Percentiles rank a stretch among this genome's conserved stretches.
Conservation (phyloP, 805 yeast species). For the Saturnispora zaruensis region DNA sequence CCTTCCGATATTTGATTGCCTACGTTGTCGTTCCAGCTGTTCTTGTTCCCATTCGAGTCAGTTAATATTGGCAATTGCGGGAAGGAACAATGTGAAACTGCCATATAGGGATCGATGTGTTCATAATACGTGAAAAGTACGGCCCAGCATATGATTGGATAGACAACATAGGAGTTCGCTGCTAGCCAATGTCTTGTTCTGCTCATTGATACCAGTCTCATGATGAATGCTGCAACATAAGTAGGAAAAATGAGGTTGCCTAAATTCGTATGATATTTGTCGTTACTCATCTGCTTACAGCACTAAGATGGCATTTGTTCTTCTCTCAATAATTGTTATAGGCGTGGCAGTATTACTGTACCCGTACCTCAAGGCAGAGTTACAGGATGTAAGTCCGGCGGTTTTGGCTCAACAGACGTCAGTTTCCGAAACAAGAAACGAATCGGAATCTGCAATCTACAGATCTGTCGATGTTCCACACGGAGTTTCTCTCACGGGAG, state of each 20-base stretch:
- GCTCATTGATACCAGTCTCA: conserved; percentile 1
- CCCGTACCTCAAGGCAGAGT: conserved; percentile 24
- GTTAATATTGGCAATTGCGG: conserved; percentile 6
- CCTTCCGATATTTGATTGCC: conserved; percentile 5
- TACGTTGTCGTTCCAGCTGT: conserved; percentile 4
- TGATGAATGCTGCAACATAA: background rate
- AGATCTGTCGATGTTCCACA: conserved; percentile 69
- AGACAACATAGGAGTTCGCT: conserved; percentile 26
- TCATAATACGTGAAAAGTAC: conserved; percentile 11
- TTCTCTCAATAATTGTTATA: background rate
- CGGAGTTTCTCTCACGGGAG: conserved; percentile 60
- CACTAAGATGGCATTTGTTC: conserved; percentile 1
- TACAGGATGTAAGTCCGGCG: conserved; percentile 49
- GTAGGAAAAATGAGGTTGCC: background rate
- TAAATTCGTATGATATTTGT: background rate
- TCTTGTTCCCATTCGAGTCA: background rate
- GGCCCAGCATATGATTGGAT: conserved; percentile 11
- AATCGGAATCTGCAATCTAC: conserved; percentile 66
- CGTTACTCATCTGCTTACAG: background rate
- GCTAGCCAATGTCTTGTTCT: conserved; percentile 26
- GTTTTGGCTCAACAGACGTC: conserved; percentile 59
- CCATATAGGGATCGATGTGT: conserved; percentile 12
- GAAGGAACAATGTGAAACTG: conserved; percentile 12
- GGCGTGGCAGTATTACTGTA: conserved; percentile 16
- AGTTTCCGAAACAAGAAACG: conserved; percentile 52